Base-by-base conservation (phyloP, 495 filamentous ascomycete genomes). In the Monascus purpureus region DNA sequence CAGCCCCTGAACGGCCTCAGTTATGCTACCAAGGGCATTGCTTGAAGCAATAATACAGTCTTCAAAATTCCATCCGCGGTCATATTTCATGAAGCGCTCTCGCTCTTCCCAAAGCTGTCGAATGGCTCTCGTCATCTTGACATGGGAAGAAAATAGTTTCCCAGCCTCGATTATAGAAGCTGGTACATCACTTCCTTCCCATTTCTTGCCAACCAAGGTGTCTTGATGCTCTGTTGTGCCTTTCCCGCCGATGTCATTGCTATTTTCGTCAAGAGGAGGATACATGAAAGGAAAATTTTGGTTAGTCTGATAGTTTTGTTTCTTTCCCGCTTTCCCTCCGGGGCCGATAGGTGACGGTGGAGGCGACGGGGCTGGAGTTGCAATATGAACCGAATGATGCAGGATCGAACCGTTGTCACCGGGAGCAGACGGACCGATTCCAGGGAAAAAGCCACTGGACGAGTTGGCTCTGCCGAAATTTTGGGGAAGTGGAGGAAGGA, bases 281-380 rank as follows among this genome's bases (percentile, higher is more conserved):
- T 96, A 97, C 59, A 97, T 74, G 43, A 97, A 95, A 0, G 90
- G 90, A 41, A 97, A 97, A 43, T 93, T 87, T 41, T 97, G 90
- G 48, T 97, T 97, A 0, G 90, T 97, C 52, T 97, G 90, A 49
- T 96, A 97, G 37, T 96, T 97, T 40, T 96, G 92, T 46, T 97
- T 97, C 61, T 97, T 97, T 11, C 79, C 85, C 27, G 80, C 82
- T 52, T 97, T 97, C 3, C 85, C 86, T 23, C 86, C 85, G 3
- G 81, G 76, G 0, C 74, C 77, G 2, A 77, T 81, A 2, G 90
- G 92, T 4, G 86, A 93, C 8, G 90, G 90, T 1, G 90, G 90
- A 15, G 90, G 90, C 4, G 92, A 96, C n/a, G 92, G 90, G 0
- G 85, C 88, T 0, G 90, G 90, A 3, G 90, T 97, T 27, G 90